Evolutionary conservation across 352 stramenopile genomes (phyloP).

Genomic region (Globisporangium canariense): DNA sequence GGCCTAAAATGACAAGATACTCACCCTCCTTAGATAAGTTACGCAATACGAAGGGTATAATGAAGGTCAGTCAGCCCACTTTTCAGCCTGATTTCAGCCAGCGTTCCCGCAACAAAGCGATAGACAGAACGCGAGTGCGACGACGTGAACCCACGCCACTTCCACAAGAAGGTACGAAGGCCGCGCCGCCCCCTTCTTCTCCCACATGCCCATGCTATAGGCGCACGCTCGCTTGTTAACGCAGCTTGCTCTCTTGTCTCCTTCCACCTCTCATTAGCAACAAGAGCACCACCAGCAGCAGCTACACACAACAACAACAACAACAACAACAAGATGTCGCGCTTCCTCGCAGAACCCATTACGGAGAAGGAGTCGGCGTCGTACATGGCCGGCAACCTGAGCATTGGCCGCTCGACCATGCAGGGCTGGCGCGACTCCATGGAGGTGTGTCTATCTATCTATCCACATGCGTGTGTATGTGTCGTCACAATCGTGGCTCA

Average conservation of each 20-base stretch:
- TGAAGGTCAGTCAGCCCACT: not conserved
- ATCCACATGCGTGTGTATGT: not conserved
- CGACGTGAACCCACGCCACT: not conserved
- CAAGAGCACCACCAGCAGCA: not conserved
- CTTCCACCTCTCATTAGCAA: not conserved
- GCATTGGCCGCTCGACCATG: slow-evolving; percentile 73
- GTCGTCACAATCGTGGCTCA: not conserved
- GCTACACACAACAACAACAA: not conserved
- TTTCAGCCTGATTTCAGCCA: not conserved
- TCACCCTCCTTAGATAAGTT: too few relatives aligned
- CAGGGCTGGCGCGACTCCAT: slow-evolving; percentile 85
- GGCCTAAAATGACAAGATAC: too few relatives aligned
- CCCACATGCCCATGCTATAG: not conserved
- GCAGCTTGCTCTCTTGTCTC: not conserved
- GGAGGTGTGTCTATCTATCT: slow-evolving; percentile 46
- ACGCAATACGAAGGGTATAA: too few relatives aligned
- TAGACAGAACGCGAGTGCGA: not conserved
- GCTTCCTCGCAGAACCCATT: slow-evolving; percentile 80
- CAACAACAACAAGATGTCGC: slow-evolving; percentile 48
- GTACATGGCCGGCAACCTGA: slow-evolving; percentile 39
- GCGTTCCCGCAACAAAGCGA: not conserved
- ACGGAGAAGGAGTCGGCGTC: slow-evolving; percentile 64
- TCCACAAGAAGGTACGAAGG: not conserved
- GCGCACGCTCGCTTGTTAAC: not conserved
- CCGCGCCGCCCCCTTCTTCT: not conserved